Evolutionary conservation across 805 yeast species (phyloP), one percentile per base, ranked within the genome.

Genomic region (Barnettozyma sucrosica): DNA sequence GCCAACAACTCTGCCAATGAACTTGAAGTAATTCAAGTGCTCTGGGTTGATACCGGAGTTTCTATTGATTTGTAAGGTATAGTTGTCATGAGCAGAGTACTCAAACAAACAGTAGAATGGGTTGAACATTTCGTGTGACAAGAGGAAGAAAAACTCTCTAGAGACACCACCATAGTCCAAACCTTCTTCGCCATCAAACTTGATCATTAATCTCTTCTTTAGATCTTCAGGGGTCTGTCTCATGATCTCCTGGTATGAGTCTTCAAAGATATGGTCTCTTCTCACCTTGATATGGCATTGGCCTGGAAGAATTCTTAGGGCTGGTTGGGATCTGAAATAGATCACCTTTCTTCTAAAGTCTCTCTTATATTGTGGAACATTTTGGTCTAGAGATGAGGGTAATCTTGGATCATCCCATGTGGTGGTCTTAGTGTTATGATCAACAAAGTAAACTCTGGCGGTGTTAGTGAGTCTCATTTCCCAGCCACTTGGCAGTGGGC

Each of bases 331-430:
- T 68, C 99, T 80, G 80, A 93, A 93, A 69, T 93, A 93, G 54
- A 93, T 92, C 50, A 93, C 88, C 72, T 93, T 93, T 71, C 99
- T 83, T 70, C 99, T 80, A 71, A 93, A 93, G 68, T 93, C 99
- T 74, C 99, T 92, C 77, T 93, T 93, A 69, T 93, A 93, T 71
- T 93, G 98, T 20, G 99, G 99, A 59, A 93, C 99, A 58, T 92
- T 92, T 71, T 93, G 98, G 67, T 93, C 99, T 58, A 93, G 74
- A 8, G 96, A 87, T 6, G 97, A 89, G 45, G 99, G 99, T 65
- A 93, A 76, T 64, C 99, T 83, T 54, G 99, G 99, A 66, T 93
- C 99, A 69, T 93, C 99, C 99, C 99, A 93, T 1, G 99, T 93
- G 0, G 99, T 93, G 0, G 99, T 93, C 71, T 93, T 93, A 28